Conservation (phyloP, 2,329 filamentous ascomycete genomes). For the Claviceps pusilla region DNA sequence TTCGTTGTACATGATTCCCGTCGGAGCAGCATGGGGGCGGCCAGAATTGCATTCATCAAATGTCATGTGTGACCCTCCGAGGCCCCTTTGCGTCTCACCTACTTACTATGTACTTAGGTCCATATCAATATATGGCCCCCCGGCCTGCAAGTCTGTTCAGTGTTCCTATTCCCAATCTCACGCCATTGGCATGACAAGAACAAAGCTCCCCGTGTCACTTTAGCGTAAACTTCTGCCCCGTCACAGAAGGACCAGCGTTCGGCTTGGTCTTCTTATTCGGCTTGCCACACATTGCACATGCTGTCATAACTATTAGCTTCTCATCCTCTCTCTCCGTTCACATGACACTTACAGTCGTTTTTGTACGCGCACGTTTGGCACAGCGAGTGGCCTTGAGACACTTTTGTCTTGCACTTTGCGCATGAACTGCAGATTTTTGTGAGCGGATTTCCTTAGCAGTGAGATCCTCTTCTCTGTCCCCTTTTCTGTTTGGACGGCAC, state of each 20-base stretch:
- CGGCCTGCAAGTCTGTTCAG: too few species aligned
- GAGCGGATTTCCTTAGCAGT: neutral
- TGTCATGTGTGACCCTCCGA: too few species aligned
- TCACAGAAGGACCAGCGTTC: conserved; percentile 34
- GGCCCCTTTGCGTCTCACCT: too few species aligned
- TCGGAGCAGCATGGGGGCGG: too few species aligned
- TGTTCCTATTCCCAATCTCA: too few species aligned
- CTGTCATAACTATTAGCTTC: conserved; percentile 17
- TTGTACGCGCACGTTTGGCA: conserved; percentile 51
- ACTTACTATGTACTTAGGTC: too few species aligned
- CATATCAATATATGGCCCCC: too few species aligned
- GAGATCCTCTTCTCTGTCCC: neutral
- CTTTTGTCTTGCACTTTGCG: conserved; percentile 46
- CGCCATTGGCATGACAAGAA: too few species aligned
- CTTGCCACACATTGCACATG: conserved; percentile 50
- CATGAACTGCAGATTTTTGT: conserved; percentile 30
- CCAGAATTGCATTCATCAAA: too few species aligned
- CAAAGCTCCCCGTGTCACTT: conserved; percentile 26
- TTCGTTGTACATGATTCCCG: too few species aligned
- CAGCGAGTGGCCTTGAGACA: conserved; percentile 43
- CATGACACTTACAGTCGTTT: conserved; percentile 34
- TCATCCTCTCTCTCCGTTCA: too few species aligned
- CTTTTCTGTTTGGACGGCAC: neutral
- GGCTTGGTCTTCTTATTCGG: conserved; percentile 34
- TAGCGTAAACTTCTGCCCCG: conserved; percentile 47